A percentile compares a stretch with the other conserved stretches of the same genome.
Evolutionary conservation across 164 flowering plant genomes (phyloP).

Genomic region (Macadamia integrifolia): DNA sequence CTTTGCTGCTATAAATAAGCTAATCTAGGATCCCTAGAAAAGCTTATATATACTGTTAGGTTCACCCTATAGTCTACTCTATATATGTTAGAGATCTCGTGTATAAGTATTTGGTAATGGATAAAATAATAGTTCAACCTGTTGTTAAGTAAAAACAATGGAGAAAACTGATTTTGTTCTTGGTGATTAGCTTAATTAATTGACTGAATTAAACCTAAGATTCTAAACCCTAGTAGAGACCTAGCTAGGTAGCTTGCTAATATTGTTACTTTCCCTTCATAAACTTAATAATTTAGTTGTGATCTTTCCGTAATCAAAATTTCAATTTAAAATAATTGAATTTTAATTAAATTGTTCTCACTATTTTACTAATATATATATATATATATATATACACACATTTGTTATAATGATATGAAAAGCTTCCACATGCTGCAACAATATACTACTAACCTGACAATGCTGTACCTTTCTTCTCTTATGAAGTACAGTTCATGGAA

Average conservation of each 20-base stretch:
- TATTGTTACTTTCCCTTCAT: background rate
- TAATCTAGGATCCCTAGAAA: conserved; percentile 8
- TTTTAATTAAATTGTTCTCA: no score
- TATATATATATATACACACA: no score
- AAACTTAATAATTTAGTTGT: no score
- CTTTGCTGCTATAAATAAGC: conserved; percentile 20
- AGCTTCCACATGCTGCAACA: no score
- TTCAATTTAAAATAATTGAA: no score
- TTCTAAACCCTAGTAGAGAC: background rate
- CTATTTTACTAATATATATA: no score
- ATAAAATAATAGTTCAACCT: conserved; percentile 5
- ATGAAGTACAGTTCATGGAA: no score
- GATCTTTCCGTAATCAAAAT: no score
- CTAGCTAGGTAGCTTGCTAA: conserved; percentile 9
- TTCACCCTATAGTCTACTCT: conserved; percentile 11
- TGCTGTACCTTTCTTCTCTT: no score
- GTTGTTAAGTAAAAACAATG: background rate
- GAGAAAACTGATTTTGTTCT: conserved; percentile 1
- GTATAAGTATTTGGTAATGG: conserved; percentile 21
- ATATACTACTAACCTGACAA: no score
- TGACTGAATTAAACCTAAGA: conserved; percentile 16
- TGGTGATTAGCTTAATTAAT: background rate
- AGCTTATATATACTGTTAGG: conserved; percentile 15
- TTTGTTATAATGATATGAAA: no score
- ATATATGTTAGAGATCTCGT: conserved; percentile 15